A percentile compares a stretch with the other conserved stretches of the same genome.
Conservation (phyloP, 2,329 filamentous ascomycete genomes). For the Aureobasidium sp. region DNA sequence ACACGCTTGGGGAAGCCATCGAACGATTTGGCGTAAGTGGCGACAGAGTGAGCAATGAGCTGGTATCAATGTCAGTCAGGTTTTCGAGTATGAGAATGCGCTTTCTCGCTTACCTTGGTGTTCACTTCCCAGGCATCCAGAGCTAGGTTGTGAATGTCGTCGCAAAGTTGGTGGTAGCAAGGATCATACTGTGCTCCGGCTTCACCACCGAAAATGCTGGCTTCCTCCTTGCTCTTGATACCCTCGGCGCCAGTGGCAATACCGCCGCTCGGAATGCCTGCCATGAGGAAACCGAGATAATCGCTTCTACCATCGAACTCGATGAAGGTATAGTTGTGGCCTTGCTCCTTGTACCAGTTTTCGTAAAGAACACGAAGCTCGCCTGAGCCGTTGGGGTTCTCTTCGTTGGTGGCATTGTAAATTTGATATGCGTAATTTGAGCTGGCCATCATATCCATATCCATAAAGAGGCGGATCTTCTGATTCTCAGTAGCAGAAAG, state of each 20-base stretch:
- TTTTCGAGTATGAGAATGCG: not conserved
- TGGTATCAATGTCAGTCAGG: slow-evolving; percentile 25
- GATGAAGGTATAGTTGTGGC: slow-evolving; percentile 61
- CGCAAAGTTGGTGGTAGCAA: slow-evolving; percentile 50
- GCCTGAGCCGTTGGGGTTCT: slow-evolving; percentile 50
- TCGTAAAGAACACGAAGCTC: slow-evolving; percentile 59
- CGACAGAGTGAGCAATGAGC: slow-evolving; percentile 61
- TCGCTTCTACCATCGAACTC: slow-evolving; percentile 74
- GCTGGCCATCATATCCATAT: slow-evolving; percentile 64
- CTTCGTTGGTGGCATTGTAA: slow-evolving; percentile 39
- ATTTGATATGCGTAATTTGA: slow-evolving; percentile 53
- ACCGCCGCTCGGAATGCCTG: slow-evolving; percentile 60
- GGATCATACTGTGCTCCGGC: slow-evolving; percentile 51
- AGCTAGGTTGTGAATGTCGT: slow-evolving; percentile 49
- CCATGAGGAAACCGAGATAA: slow-evolving; percentile 67
- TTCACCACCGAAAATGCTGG: slow-evolving; percentile 60
- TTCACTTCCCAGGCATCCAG: slow-evolving; percentile 49
- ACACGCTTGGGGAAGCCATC: slow-evolving; percentile 43
- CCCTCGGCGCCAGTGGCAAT: slow-evolving; percentile 73
- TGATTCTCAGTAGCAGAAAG: slow-evolving; percentile 44
- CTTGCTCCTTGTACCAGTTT: slow-evolving; percentile 56
- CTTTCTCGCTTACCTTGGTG: slow-evolving; percentile 33
- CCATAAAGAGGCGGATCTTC: slow-evolving; percentile 60
- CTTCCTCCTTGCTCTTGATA: slow-evolving; percentile 63
- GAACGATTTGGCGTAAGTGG: slow-evolving; percentile 58